Base-by-base conservation (phyloP, 2,329 filamentous ascomycete genomes). In the Phialophora macrospora region DNA sequence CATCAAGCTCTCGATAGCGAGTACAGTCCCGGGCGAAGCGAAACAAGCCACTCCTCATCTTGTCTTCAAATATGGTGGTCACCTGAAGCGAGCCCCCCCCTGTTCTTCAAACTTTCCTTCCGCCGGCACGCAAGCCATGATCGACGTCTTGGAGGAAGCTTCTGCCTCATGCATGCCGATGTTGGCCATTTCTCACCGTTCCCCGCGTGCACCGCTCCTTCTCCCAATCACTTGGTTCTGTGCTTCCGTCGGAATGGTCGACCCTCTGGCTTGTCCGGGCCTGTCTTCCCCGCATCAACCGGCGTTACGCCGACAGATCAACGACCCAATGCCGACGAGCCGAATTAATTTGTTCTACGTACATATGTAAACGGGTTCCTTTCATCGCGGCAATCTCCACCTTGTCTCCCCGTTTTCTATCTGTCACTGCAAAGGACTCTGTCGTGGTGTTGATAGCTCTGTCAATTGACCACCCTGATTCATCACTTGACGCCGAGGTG, bases 211-310 rank as follows among this genome's bases (percentile, higher is more conserved):
- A 41, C 0, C 34, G 14, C 38, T 41, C 14, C 4, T 3, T n/a
- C 17, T 26, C 48, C 48, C 48, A 51, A 51, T 51, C 20, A 26
- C 6, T 6, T 12, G 24, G 22, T 11, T 32, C 26, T 55, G 7
- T 20, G 26, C 51, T 55, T 55, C 52, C 52, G 52, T 55, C 52
- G 52, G 52, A 55, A 32, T 34, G 38, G 38, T 8, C 2, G 17
- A 8, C 38, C 32, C 32, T 34, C 32, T 34, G 11, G 11, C 3
- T 12, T 34, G 9, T 34, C 32, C 32, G 32, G 17, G 1, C 11
- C 17, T 14, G 51, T 5, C 28, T 20, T 34, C 52, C 52, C 52
- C 52, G 52, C 52, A 55, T 55, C 24, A 28, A 12, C 52, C 28
- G 17, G 17, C 9, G 9, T 34, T 3, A 14, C 3, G 28, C 52